These are phyloP conservation scores for Thalassiosira pacifica DNA, from an alignment of 352 stramenopile species.

Conservation along the genomic window DNA sequence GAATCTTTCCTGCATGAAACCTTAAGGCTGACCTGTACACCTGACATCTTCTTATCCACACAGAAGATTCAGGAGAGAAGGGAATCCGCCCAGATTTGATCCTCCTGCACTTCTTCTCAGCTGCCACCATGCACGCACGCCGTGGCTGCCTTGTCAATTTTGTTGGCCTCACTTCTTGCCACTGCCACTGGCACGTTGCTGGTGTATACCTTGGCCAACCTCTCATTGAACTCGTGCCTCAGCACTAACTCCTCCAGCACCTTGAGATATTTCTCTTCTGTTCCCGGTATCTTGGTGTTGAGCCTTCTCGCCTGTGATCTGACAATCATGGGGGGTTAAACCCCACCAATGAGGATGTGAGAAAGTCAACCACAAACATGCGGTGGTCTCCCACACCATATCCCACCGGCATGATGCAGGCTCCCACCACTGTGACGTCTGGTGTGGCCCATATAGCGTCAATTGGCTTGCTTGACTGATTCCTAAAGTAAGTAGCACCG, in stretches of 20 bases:
- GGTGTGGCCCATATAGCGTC: constrained; percentile 27
- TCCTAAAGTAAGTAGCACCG: constrained; percentile 43
- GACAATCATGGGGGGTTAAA: constrained; percentile 1
- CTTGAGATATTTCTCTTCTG: constrained; percentile 6
- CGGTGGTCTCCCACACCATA: constrained; percentile 54
- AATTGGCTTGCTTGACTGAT: constrained; percentile 34
- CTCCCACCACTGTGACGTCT: constrained; percentile 26
- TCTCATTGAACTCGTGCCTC: constrained; percentile 23
- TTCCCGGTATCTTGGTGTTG: constrained; percentile 16
- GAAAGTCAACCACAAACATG: constrained; percentile 39
- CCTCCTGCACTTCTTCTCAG: constrained; percentile 44
- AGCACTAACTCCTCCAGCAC: constrained; percentile 13
- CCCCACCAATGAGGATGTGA: constrained; percentile 3
- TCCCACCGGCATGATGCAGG: constrained; percentile 37
- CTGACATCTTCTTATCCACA: constrained; percentile 11
- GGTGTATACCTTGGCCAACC: background rate
- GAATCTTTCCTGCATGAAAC: background rate
- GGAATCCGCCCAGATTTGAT: constrained; percentile 40
- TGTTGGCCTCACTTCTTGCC: background rate
- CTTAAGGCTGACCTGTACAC: background rate
- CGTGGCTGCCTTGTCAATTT: constrained; percentile 20
- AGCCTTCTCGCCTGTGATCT: constrained; percentile 1
- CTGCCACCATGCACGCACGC: constrained; percentile 16
- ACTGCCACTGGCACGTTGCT: background rate
- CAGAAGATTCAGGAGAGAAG: constrained; percentile 7